Conservation (phyloP, 1,284 basidiomycete species). For the Cerioporus squamosus region DNA sequence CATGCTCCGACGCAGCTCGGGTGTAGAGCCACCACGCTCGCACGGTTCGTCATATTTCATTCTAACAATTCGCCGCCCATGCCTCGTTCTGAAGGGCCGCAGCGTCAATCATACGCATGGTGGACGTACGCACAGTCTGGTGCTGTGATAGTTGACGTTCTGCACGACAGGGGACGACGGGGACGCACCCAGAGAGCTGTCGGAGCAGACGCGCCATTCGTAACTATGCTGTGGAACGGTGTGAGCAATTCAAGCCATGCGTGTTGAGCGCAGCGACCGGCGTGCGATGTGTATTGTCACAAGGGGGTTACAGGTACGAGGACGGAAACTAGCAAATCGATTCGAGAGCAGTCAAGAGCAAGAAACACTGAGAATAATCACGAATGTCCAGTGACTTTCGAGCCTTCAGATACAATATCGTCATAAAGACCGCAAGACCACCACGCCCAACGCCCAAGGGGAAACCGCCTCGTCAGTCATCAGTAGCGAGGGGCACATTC, state of each 20-base stretch:
- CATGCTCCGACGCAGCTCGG: background rate
- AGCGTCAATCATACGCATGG: conserved; percentile 11
- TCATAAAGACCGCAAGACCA: conserved; percentile 5
- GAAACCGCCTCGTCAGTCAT: too few relatives aligned
- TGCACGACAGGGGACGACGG: too few relatives aligned
- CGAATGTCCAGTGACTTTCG: conserved; percentile 10
- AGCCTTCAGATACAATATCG: conserved; percentile 15
- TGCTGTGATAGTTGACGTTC: background rate
- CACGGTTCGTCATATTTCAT: background rate
- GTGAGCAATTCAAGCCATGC: too few relatives aligned
- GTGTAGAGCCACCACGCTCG: background rate
- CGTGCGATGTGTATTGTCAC: background rate
- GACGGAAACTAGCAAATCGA: background rate
- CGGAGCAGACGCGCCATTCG: too few relatives aligned
- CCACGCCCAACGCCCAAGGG: too few relatives aligned
- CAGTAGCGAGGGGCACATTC: background rate
- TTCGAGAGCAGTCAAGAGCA: background rate
- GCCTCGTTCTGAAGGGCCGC: conserved; percentile 1
- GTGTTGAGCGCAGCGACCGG: background rate
- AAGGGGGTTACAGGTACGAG: conserved; percentile 7
- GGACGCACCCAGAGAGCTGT: too few relatives aligned
- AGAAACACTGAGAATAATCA: conserved; percentile 2
- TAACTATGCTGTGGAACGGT: too few relatives aligned
- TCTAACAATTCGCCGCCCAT: background rate
- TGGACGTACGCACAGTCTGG: background rate